Conservation (phyloP, 2,329 filamentous ascomycete genomes). For the Pezicula carpinea region DNA sequence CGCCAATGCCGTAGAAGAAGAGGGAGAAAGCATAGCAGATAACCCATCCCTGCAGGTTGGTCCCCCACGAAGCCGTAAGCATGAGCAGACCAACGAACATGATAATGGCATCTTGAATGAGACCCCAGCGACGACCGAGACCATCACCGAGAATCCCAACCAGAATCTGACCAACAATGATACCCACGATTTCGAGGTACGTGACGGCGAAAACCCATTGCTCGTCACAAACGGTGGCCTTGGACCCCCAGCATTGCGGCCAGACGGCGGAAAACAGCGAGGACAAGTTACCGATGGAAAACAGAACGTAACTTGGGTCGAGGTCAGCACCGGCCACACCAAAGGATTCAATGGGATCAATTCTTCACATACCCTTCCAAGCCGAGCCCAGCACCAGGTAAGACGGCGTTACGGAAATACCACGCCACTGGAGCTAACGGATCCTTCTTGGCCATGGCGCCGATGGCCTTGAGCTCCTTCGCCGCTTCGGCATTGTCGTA, state of each 20-base stretch:
- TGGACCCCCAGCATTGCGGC: conserved; percentile 68
- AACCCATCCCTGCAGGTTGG: conserved; percentile 86
- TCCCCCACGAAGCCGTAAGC: conserved; percentile 86
- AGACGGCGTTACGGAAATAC: conserved; percentile 87
- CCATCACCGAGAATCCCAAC: conserved; percentile 78
- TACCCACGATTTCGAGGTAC: conserved; percentile 90
- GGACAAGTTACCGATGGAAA: conserved; percentile 91
- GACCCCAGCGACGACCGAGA: conserved; percentile 88
- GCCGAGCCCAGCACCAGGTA: conserved; percentile 87
- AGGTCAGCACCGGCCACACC: conserved; percentile 9
- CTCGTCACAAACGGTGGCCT: conserved; percentile 56
- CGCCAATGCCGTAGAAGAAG: conserved; percentile 78
- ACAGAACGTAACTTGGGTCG: conserved; percentile 76
- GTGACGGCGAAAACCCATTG: conserved; percentile 83
- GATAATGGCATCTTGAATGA: conserved; percentile 91
- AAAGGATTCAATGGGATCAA: background rate
- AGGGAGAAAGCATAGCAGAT: conserved; percentile 95
- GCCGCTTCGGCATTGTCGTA: conserved; percentile 68
- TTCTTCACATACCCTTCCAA: conserved; percentile 63
- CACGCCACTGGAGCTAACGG: conserved; percentile 77
- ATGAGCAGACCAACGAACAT: conserved; percentile 93
- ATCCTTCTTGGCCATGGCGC: conserved; percentile 79
- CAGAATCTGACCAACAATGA: conserved; percentile 87
- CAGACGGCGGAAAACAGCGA: conserved; percentile 76
- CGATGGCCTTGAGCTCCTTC: conserved; percentile 62